Conservation (phyloP, 1,284 basidiomycete genomes). For the Pascua sp. region DNA sequence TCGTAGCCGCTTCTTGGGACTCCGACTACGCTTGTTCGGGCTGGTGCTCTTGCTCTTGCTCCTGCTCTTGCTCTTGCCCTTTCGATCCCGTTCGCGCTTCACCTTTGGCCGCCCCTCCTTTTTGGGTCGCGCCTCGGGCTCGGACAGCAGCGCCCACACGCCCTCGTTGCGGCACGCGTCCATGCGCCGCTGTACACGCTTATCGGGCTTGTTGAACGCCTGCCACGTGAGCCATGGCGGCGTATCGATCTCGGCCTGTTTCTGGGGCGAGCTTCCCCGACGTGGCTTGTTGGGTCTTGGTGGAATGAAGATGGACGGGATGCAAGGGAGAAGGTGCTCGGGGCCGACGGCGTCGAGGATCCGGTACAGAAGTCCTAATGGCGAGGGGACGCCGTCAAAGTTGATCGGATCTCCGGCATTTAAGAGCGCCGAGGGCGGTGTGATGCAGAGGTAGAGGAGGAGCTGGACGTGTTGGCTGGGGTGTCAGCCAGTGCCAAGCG, state of each 20-base stretch:
- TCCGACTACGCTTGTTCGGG: too few species aligned
- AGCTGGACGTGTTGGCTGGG: slow-evolving; percentile 32
- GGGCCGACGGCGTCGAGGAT: slow-evolving; percentile 18
- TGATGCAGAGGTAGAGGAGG: slow-evolving; percentile 26
- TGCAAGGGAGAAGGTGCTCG: slow-evolving; percentile 1
- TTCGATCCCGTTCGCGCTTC: slow-evolving; percentile 1
- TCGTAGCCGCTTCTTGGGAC: too few species aligned
- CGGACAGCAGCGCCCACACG: slow-evolving; percentile 30
- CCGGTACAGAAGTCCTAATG: slow-evolving; percentile 21
- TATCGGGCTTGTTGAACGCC: slow-evolving; percentile 9
- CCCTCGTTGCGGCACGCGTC: slow-evolving; percentile 18
- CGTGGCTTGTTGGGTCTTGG: background rate
- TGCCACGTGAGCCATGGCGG: slow-evolving; percentile 6
- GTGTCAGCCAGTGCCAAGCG: background rate
- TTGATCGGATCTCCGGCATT: background rate
- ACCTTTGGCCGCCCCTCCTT: slow-evolving; percentile 12
- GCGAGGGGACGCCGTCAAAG: background rate
- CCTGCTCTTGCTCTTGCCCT: background rate
- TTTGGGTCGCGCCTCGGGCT: slow-evolving; percentile 11
- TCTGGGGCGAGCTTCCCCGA: background rate
- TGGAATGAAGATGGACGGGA: slow-evolving; percentile 1
- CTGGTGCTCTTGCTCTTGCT: too few species aligned
- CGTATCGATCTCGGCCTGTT: background rate
- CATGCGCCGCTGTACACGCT: slow-evolving; percentile 12
- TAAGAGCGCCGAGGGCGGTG: background rate